phyloP scores from a whole-genome alignment of 768 basidiomycete species.

The Suillus paluster region DNA sequence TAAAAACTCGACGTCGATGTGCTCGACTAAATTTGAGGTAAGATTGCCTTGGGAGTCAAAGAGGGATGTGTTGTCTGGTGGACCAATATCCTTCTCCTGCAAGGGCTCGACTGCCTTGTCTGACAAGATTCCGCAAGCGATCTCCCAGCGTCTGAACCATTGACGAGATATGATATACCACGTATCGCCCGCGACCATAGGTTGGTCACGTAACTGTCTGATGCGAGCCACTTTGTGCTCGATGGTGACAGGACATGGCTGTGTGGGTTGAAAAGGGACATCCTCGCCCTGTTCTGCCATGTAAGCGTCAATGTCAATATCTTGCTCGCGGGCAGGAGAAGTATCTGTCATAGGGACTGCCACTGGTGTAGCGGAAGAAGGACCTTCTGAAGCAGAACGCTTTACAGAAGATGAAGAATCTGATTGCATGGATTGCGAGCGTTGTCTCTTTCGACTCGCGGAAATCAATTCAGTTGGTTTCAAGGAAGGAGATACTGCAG shows the following conservation, averaged over 20 bases:
- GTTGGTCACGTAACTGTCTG: slow-evolving; percentile 45
- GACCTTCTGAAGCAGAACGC: slow-evolving; percentile 75
- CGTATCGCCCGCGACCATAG: slow-evolving; percentile 67
- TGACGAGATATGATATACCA: slow-evolving; percentile 76
- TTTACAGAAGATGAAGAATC: slow-evolving; percentile 78
- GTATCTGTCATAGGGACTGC: slow-evolving; percentile 34
- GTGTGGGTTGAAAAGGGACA: slow-evolving; percentile 19
- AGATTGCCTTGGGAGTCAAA: slow-evolving; percentile 56
- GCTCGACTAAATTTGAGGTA: slow-evolving; percentile 54
- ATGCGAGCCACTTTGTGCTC: slow-evolving; percentile 55
- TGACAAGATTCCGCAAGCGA: slow-evolving; percentile 67
- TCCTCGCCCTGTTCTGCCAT: slow-evolving; percentile 63
- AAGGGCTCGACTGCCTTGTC: slow-evolving; percentile 68
- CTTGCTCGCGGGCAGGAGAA: slow-evolving; percentile 41
- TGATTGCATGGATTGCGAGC: slow-evolving; percentile 78
- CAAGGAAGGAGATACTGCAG: slow-evolving; percentile 47
- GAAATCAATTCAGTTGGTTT: slow-evolving; percentile 39
- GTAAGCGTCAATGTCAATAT: slow-evolving; percentile 75
- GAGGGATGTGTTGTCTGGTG: slow-evolving; percentile 76
- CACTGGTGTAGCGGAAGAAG: slow-evolving; percentile 47
- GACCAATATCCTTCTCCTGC: slow-evolving; percentile 65
- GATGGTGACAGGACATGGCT: slow-evolving; percentile 31
- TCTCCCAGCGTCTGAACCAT: slow-evolving; percentile 81
- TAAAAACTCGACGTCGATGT: slow-evolving; percentile 75
- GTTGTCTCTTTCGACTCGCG: slow-evolving; percentile 65